Percentiles rank a stretch among this genome's conserved stretches.
Conservation (phyloP, 768 basidiomycete genomes). For the Pisolithus marmoratus region DNA sequence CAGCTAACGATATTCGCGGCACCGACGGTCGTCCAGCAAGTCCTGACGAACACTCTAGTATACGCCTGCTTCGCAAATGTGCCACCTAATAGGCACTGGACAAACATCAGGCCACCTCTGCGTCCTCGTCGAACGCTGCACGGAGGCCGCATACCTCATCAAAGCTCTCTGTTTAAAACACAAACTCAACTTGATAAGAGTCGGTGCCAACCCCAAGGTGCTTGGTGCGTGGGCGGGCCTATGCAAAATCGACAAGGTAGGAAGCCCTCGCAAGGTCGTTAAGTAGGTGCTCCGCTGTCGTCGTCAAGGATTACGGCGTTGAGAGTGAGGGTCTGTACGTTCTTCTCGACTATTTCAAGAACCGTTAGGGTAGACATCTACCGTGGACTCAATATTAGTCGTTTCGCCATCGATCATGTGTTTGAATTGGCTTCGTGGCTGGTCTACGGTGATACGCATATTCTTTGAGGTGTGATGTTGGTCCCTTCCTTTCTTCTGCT, state of each 20-base stretch:
- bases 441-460: too few relatives aligned
- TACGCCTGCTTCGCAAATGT: conserved; percentile 97
- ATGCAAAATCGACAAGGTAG: conserved; percentile 99
- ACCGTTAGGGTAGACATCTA: conserved; percentile 50
- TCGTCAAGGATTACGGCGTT: conserved; percentile 95
- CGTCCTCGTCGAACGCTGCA: conserved; percentile 98
- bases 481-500: too few relatives aligned
- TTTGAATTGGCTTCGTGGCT: too few relatives aligned
- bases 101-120: conserved; percentile 98
- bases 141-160: conserved; percentile 98
- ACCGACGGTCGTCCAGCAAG: conserved; percentile 57
- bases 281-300: conserved; percentile 91
- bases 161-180: conserved; percentile 99
- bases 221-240: conserved; percentile 98
- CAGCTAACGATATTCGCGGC: background rate
- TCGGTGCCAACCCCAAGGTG: conserved; percentile 95
- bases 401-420: too few relatives aligned
- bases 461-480: too few relatives aligned
- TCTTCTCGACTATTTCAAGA: conserved; percentile 95
- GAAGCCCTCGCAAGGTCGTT: conserved; percentile 94
- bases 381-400: too few relatives aligned
- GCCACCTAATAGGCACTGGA: conserved; percentile 99
- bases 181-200: conserved; percentile 99
- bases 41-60: conserved; percentile 96
- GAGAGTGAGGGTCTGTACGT: conserved; percentile 95